Conservation (phyloP, 1,284 basidiomycete species). For the Apiotrichum montevideense region DNA sequence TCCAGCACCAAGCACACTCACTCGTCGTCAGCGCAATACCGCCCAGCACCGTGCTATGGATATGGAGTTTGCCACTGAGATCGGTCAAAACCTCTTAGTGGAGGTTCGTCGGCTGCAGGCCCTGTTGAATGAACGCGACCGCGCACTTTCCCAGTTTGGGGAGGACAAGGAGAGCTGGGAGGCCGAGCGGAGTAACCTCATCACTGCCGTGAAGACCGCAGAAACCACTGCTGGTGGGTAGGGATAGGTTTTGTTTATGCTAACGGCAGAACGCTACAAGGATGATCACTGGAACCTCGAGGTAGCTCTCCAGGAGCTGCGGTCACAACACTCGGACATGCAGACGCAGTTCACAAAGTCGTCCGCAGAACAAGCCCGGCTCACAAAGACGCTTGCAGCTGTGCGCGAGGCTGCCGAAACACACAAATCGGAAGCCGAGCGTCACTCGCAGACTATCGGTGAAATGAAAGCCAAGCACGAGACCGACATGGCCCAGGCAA, state of each 20-base stretch:
- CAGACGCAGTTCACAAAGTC: slow-evolving; percentile 63
- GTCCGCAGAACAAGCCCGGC: slow-evolving; percentile 74
- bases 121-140: slow-evolving; percentile 78
- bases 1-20: slow-evolving; percentile 24
- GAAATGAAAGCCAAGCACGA: slow-evolving; percentile 83
- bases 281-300: slow-evolving; percentile 99
- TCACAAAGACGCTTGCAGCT: slow-evolving; percentile 66
- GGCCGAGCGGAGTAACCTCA: slow-evolving; percentile 63
- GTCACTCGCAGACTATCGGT: slow-evolving; percentile 59
- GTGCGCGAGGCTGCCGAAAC: slow-evolving; percentile 72
- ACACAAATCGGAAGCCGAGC: slow-evolving; percentile 80
- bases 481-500: slow-evolving; percentile 81
- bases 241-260: too few species aligned
- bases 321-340: slow-evolving; percentile 61
- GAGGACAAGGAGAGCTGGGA: slow-evolving; percentile 76
- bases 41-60: slow-evolving; percentile 48
- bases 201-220: slow-evolving; percentile 63
- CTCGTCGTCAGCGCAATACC: slow-evolving; percentile 46
- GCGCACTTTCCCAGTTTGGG: slow-evolving; percentile 74
- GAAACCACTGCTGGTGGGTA: slow-evolving; percentile 68
- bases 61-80: slow-evolving; percentile 88
- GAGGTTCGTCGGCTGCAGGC: slow-evolving; percentile 84
- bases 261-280: slow-evolving; percentile 63
- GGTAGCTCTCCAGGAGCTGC: slow-evolving; percentile 81
- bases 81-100: slow-evolving; percentile 78